phyloP scores from a whole-genome alignment of 768 basidiomycete genomes.

The Suillus alpinus region DNA sequence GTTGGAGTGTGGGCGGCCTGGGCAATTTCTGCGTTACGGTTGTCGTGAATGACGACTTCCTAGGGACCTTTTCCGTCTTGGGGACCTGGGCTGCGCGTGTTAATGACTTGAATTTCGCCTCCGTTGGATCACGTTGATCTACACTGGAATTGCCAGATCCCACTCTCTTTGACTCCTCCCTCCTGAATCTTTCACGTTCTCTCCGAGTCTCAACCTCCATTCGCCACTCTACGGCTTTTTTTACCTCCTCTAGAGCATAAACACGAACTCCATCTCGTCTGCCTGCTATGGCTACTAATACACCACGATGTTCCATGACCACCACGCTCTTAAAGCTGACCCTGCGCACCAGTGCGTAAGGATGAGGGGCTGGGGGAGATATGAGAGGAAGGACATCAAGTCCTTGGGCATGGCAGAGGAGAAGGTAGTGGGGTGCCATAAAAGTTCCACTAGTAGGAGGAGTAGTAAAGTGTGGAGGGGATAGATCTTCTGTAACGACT shows the following conservation, averaged over 20 bases:
- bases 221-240: conserved; percentile 84
- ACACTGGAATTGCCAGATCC: conserved; percentile 34
- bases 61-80: conserved; percentile 17
- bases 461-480: conserved; percentile 74
- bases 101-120: conserved; percentile 49
- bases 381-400: conserved; percentile 80
- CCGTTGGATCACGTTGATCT: conserved; percentile 39
- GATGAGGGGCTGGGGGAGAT: conserved; percentile 70
- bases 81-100: conserved; percentile 36
- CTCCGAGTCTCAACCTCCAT: conserved; percentile 76
- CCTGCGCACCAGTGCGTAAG: conserved; percentile 79
- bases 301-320: conserved; percentile 89
- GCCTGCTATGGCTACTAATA: conserved; percentile 87
- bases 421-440: conserved; percentile 74
- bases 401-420: conserved; percentile 84
- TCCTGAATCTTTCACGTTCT: conserved; percentile 68
- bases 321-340: conserved; percentile 86
- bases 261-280: conserved; percentile 84
- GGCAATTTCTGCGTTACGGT: conserved; percentile 22
- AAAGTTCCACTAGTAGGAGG: conserved; percentile 80
- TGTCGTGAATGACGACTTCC: conserved; percentile 17
- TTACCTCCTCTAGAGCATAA: conserved; percentile 84
- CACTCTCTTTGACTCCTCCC: conserved; percentile 62
- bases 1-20: conserved; percentile 23
- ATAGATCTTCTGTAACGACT: conserved; percentile 62